Evolutionary conservation across 352 stramenopile genomes (phyloP).

Genomic region (Phytophthora foliorum): DNA sequence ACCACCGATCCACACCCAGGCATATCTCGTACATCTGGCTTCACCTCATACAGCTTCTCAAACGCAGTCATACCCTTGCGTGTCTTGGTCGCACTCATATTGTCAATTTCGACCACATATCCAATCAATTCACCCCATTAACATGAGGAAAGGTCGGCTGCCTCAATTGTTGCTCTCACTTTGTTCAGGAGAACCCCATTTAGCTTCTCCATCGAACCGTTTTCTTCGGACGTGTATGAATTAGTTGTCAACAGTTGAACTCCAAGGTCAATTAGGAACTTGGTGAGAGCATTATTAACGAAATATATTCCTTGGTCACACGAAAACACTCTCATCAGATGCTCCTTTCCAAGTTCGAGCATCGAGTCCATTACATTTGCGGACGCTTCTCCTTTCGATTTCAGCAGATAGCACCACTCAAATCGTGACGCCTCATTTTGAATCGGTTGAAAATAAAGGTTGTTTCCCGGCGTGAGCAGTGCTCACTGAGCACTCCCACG

Average conservation of each 20-base stretch:
- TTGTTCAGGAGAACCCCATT: background rate
- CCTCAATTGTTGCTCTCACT: too few species aligned
- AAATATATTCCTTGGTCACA: background rate
- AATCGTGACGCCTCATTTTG: slow-evolving; percentile 10
- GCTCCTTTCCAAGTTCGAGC: background rate
- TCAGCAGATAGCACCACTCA: slow-evolving; percentile 8
- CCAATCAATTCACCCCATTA: background rate
- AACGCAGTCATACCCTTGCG: slow-evolving; percentile 8
- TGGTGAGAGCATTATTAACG: too few species aligned
- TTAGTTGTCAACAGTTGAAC: too few species aligned
- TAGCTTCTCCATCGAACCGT: background rate
- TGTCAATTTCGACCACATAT: background rate
- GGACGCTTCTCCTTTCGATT: background rate
- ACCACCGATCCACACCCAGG: background rate
- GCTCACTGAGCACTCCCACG: background rate
- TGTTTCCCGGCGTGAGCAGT: background rate
- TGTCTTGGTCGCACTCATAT: background rate
- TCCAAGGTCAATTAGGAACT: too few species aligned
- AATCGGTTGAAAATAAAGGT: slow-evolving; percentile 1
- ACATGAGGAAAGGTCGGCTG: background rate
- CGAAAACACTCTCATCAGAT: background rate
- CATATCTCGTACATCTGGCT: background rate
- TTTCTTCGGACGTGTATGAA: too few species aligned
- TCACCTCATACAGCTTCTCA: background rate
- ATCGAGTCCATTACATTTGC: background rate